Percentiles rank a stretch among this genome's conserved stretches.
phyloP scores from a whole-genome alignment of 2,329 filamentous ascomycete genomes.

The Pseudogymnoascus sp. region DNA sequence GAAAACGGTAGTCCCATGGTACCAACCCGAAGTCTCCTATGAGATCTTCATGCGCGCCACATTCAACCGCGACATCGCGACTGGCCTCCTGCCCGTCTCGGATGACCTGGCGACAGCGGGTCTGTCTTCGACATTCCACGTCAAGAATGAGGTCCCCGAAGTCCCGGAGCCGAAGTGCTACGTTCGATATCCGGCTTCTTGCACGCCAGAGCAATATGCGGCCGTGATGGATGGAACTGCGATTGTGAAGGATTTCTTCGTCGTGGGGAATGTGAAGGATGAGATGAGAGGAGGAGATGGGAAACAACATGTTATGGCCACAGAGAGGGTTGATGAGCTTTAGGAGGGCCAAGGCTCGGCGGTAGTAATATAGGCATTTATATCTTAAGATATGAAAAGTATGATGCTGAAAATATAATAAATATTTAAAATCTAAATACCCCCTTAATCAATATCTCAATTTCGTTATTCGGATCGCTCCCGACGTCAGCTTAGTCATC shows the following conservation, averaged over 20 bases:
- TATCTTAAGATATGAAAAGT: neutral
- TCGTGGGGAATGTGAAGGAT: constrained; percentile 24
- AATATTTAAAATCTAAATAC: neutral
- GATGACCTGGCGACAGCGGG: constrained; percentile 34
- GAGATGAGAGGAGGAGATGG: neutral
- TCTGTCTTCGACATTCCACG: constrained; percentile 31
- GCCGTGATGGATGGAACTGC: constrained; percentile 37
- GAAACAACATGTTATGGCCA: neutral
- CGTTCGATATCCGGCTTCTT: constrained; percentile 31
- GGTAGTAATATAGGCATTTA: neutral
- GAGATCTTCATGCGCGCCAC: constrained; percentile 43
- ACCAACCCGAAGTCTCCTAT: constrained; percentile 43
- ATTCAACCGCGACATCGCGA: constrained; percentile 43
- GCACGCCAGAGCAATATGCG: constrained; percentile 36
- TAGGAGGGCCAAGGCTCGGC: neutral
- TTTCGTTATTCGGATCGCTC: neutral
- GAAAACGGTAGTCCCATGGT: constrained; percentile 36
- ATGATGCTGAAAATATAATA: neutral
- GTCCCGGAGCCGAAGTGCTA: constrained; percentile 37
- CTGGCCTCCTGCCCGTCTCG: constrained; percentile 32
- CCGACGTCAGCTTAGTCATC: neutral
- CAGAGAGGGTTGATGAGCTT: neutral
- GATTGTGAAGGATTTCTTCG: constrained; percentile 37
- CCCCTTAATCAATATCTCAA: neutral
- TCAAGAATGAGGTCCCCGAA: constrained; percentile 34